Conservation (phyloP, 305 asterid genomes). For the Caryopteris hybrid region DNA sequence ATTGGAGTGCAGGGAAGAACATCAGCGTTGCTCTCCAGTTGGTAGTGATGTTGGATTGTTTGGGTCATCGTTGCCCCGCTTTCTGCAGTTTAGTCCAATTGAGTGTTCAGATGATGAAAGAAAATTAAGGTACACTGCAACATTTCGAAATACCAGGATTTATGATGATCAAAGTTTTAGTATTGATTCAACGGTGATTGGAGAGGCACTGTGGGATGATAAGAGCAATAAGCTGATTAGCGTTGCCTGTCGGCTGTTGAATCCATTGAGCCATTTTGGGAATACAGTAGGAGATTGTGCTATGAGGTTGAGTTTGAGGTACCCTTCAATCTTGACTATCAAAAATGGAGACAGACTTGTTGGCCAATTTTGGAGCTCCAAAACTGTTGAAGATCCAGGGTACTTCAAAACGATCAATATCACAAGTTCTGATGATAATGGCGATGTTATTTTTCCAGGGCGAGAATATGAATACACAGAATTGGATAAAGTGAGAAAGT, state of each 20-base stretch:
- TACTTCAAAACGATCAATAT: constrained; percentile 32
- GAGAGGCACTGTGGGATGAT: constrained; percentile 63
- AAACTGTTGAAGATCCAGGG: constrained; percentile 19
- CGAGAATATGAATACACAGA: constrained; percentile 47
- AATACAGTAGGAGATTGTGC: constrained; percentile 49
- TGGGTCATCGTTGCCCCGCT: constrained; percentile 19
- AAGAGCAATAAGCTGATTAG: constrained; percentile 31
- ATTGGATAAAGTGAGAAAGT: constrained; percentile 25
- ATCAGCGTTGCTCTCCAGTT: constrained; percentile 31
- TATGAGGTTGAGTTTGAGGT: constrained; percentile 44
- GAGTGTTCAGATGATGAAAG: constrained; percentile 33
- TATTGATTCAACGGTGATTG: constrained; percentile 28
- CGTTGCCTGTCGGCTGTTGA: constrained; percentile 43
- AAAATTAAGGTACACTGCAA: constrained; percentile 31
- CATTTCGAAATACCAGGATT: constrained; percentile 12
- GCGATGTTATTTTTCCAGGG: constrained; percentile 13
- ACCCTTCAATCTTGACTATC: constrained; percentile 38
- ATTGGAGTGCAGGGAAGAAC: constrained; percentile 20
- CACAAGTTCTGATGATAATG: not conserved
- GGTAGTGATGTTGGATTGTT: not conserved
- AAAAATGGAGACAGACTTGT: constrained; percentile 20
- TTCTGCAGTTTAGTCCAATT: constrained; percentile 26
- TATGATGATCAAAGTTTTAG: constrained; percentile 7
- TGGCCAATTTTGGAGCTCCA: constrained; percentile 52
- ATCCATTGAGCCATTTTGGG: constrained; percentile 6